These are phyloP conservation scores for Thelonectria blattea DNA, from an alignment of 2,329 filamentous ascomycete species.

Conservation along the genomic window DNA sequence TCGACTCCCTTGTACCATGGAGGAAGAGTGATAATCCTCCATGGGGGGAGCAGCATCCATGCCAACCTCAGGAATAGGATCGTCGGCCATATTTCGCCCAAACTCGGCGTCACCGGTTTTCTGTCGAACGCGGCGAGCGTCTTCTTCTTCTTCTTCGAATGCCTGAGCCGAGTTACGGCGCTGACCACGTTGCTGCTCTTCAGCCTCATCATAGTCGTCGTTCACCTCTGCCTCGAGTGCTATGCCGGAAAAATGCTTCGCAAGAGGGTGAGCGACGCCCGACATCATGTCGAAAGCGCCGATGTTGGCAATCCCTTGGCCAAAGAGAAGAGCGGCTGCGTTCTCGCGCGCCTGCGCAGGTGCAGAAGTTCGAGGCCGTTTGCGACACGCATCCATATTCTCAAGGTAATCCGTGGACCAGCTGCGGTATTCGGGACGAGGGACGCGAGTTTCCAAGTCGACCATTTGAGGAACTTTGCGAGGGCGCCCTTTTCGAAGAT, in stretches of 20 bases:
- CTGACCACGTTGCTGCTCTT: constrained; percentile 36
- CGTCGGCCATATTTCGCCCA: constrained; percentile 45
- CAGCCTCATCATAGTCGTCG: constrained; percentile 33
- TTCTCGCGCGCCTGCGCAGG: constrained; percentile 48
- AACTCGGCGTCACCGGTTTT: constrained; percentile 42
- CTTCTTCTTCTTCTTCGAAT: constrained; percentile 46
- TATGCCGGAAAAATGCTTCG: constrained; percentile 51
- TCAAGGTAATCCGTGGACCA: constrained; percentile 53
- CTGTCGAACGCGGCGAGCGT: constrained; percentile 47
- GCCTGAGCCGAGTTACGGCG: constrained; percentile 53
- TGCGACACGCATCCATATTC: constrained; percentile 59
- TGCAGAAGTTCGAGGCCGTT: constrained; percentile 36
- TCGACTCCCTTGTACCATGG: constrained; percentile 60
- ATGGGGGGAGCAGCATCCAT: constrained; percentile 71
- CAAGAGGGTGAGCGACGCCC: constrained; percentile 51
- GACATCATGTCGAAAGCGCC: constrained; percentile 33
- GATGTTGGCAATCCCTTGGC: constrained; percentile 45
- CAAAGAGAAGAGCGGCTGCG: constrained; percentile 40
- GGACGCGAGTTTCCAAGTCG: constrained; percentile 44
- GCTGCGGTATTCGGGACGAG: constrained; percentile 44
- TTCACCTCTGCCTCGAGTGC: constrained; percentile 45
- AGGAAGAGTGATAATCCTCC: constrained; percentile 67
- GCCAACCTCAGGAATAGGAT: constrained; percentile 67
- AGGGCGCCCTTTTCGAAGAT: constrained; percentile 33
- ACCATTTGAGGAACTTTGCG: constrained; percentile 39